A percentile compares a stretch with the other conserved stretches of the same genome.
phyloP scores from a whole-genome alignment of 768 basidiomycete species.

The Heimioporus sp. region DNA sequence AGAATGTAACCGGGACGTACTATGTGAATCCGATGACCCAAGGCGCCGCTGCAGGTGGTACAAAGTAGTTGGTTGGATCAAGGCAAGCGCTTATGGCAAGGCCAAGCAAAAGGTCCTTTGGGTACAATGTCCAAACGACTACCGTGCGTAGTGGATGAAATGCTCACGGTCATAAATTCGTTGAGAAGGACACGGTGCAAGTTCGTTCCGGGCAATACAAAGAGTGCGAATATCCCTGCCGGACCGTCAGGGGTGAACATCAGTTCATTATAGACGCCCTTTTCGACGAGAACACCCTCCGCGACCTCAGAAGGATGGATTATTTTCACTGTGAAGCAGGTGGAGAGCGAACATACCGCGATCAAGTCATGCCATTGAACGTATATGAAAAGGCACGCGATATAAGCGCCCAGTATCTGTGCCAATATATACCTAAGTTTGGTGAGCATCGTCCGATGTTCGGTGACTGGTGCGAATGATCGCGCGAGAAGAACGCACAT shows the following conservation, averaged over 20 bases:
- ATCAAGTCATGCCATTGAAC: conserved; percentile 58
- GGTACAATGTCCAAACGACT: neutral
- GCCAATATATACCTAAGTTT: conserved; percentile 58
- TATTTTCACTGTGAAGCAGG: conserved; percentile 27
- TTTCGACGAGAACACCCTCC: conserved; percentile 30
- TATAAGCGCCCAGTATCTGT: conserved; percentile 63
- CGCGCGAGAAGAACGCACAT: conserved; percentile 37
- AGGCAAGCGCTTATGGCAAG: conserved; percentile 23
- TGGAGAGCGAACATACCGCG: conserved; percentile 42
- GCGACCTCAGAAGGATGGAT: conserved; percentile 8
- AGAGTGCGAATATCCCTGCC: conserved; percentile 40
- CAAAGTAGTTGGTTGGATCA: conserved; percentile 58
- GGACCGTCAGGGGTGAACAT: conserved; percentile 38
- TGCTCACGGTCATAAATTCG: conserved; percentile 37
- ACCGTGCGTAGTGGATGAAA: neutral
- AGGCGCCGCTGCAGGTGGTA: conserved; percentile 52
- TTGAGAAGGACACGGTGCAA: conserved; percentile 36
- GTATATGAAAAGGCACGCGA: conserved; percentile 61
- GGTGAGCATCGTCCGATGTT: neutral
- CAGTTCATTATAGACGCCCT: conserved; percentile 24
- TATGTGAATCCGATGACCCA: conserved; percentile 58
- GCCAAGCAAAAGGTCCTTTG: conserved; percentile 20
- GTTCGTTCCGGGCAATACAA: conserved; percentile 29
- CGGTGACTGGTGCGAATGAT: neutral
- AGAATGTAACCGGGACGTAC: conserved; percentile 33